Percentiles rank a stretch among this genome's conserved stretches.
Evolutionary conservation across 805 yeast genomes (phyloP).

Genomic region (Teunomyces panamensis): DNA sequence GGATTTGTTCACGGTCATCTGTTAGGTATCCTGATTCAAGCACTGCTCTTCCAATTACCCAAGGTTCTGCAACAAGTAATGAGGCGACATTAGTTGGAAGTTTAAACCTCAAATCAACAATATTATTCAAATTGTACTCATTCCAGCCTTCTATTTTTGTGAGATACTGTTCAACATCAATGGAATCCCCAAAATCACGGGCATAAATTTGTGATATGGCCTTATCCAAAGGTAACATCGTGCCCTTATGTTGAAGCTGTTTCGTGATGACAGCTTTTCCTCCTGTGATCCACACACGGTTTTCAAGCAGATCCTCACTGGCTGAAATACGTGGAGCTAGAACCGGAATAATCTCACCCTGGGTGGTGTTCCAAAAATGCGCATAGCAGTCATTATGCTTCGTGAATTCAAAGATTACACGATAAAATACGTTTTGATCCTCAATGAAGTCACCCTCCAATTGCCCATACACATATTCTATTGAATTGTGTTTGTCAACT

Average conservation of each 20-base stretch:
- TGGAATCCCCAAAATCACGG: conserved; percentile 2
- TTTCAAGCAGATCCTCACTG: conserved; percentile 45
- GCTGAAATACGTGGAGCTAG: conserved; percentile 47
- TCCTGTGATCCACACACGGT: conserved; percentile 53
- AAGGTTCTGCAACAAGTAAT: background rate
- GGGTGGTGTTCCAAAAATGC: conserved; percentile 6
- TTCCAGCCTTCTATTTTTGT: background rate
- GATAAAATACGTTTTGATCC: conserved; percentile 46
- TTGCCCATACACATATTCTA: conserved; percentile 35
- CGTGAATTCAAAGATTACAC: conserved; percentile 39
- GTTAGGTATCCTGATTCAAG: background rate
- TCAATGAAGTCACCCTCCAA: conserved; percentile 40
- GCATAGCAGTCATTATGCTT: conserved; percentile 4
- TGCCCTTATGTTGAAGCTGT: conserved; percentile 1
- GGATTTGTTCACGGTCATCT: background rate
- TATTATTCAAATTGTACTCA: conserved; percentile 4
- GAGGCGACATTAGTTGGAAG: conserved; percentile 2
- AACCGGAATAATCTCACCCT: conserved; percentile 22
- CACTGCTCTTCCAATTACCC: conserved; percentile 5
- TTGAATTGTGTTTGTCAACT: background rate
- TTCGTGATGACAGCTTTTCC: conserved; percentile 25
- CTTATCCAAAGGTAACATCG: conserved; percentile 2
- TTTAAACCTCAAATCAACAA: conserved; percentile 6
- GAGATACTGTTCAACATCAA: background rate
- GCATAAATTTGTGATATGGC: conserved; percentile 9